phyloP scores from a whole-genome alignment of 441 rosid species.

The Erodium trifolium region DNA sequence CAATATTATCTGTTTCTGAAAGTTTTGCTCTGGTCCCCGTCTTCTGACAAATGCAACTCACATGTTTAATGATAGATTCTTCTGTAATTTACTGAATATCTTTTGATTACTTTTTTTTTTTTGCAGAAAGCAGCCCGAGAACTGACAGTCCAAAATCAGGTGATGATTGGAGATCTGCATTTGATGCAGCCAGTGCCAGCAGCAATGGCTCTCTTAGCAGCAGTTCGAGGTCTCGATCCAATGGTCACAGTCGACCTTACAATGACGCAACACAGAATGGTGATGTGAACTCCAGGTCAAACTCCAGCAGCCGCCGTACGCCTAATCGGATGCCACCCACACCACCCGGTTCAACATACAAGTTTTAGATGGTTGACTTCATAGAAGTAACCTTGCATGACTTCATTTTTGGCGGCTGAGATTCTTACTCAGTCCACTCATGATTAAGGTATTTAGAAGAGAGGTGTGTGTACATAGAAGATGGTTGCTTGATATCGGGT shows the following conservation, averaged over 20 bases:
- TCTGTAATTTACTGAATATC: too few species aligned
- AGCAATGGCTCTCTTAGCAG: slow-evolving; percentile 41
- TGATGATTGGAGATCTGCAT: slow-evolving; percentile 97
- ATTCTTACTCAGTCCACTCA: slow-evolving; percentile 2
- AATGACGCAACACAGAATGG: slow-evolving; percentile 86
- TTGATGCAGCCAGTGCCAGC: slow-evolving; percentile 45
- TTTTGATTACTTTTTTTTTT: neutral
- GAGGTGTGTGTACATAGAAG: slow-evolving; percentile 6
- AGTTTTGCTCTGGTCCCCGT: neutral
- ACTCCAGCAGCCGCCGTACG: slow-evolving; percentile 63
- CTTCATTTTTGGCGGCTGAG: slow-evolving; percentile 6
- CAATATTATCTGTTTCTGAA: neutral
- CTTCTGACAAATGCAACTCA: too few species aligned
- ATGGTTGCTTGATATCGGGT: neutral
- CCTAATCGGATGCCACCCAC: slow-evolving; percentile 86
- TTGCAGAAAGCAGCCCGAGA: slow-evolving; percentile 80
- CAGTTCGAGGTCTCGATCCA: slow-evolving; percentile 44
- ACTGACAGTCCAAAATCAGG: slow-evolving; percentile 45
- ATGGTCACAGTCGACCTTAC: slow-evolving; percentile 57
- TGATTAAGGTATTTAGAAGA: neutral
- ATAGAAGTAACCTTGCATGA: neutral
- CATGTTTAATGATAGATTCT: too few species aligned
- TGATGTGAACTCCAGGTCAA: slow-evolving; percentile 45
- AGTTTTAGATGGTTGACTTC: neutral
- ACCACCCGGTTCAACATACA: slow-evolving; percentile 43